Conservation (phyloP, 176 grass and related monocot species). For the Metroxylon sagu region DNA sequence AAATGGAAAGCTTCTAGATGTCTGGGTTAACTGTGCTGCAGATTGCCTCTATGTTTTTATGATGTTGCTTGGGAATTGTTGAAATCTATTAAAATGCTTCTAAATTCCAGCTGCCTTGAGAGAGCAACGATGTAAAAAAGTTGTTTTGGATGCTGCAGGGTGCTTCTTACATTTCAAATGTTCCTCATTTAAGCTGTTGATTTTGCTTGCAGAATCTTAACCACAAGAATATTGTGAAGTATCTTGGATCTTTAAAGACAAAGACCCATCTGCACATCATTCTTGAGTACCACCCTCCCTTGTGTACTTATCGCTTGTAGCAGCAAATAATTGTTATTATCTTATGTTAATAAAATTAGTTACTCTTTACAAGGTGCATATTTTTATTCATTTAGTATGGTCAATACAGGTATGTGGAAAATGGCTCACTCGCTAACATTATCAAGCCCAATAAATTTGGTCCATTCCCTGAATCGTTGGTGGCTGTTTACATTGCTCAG, state of each 20-base stretch:
- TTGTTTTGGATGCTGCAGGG: background rate
- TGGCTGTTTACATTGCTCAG: constrained; percentile 94
- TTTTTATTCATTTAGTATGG: background rate
- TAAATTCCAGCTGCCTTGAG: too few relatives aligned
- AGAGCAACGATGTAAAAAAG: background rate
- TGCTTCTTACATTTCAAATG: too few relatives aligned
- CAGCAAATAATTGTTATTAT: too few relatives aligned
- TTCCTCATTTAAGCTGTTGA: background rate
- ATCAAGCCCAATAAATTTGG: constrained; percentile 99
- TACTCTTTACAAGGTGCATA: background rate
- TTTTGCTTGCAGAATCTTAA: constrained; percentile 73
- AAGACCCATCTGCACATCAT: constrained; percentile 95
- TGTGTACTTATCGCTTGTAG: background rate
- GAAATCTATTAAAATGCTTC: too few relatives aligned
- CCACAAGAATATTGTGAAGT: constrained; percentile 99
- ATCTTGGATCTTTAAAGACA: constrained; percentile 91
- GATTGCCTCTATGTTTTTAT: too few relatives aligned
- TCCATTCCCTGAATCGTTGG: constrained; percentile 95
- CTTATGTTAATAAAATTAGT: too few relatives aligned
- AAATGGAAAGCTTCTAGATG: too few relatives aligned
- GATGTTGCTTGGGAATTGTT: too few relatives aligned
- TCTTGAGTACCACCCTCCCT: constrained; percentile 53
- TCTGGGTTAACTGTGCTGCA: too few relatives aligned
- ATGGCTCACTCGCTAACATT: constrained; percentile 97
- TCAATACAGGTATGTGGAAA: constrained; percentile 83